Evolutionary conservation across 805 yeast species (phyloP), one percentile per base, ranked within the genome.

Genomic region (Yarrowia porcina): DNA sequence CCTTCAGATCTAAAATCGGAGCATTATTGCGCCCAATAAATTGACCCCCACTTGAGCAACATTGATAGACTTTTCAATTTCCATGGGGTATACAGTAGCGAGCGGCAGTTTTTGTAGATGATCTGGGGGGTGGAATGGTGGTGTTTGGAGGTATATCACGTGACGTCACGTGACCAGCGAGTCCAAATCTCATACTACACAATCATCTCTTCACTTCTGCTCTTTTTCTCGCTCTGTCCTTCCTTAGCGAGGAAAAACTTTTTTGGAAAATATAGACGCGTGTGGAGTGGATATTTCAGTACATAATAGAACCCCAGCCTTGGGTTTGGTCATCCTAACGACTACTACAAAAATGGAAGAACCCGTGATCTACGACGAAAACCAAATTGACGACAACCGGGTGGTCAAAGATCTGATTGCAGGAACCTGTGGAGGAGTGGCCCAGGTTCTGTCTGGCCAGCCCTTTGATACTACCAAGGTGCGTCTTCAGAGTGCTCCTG

Each of bases 391-490:
- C 32, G 32, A 21, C 18, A 41, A 66, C 25, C 72, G 83, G 44
- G 90, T 90, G 11, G 67, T 80, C 32, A 90, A 90, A 69, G 97
- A 92, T 73, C 81, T 91, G 54, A 75, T 89, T 62, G 96, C 96
- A 4, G 99, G 99, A 20, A 93, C 97, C 17, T 81, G 87, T 68
- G 98, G 98, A 64, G 99, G 99, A 61, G 84, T 94, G 27, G 93
- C 97, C 7, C 99, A 94, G 76, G 98, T 94, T 8, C 77, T 94
- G 33, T 89, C 88, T 13, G 99, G 99, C 23, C 98, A 94, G 75
- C 97, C 98, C 8, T 93, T 93, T 71, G 98, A 92, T 73, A 89
- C 97, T 10, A 89, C 94, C 47, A 93, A 93, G 75, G 98, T 94
- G 20, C 80, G 99, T 60, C 79, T 94, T 52, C 98, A 94, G 72